phyloP scores from a whole-genome alignment of 768 basidiomycete genomes.

The Rhodotorula paludigena region DNA sequence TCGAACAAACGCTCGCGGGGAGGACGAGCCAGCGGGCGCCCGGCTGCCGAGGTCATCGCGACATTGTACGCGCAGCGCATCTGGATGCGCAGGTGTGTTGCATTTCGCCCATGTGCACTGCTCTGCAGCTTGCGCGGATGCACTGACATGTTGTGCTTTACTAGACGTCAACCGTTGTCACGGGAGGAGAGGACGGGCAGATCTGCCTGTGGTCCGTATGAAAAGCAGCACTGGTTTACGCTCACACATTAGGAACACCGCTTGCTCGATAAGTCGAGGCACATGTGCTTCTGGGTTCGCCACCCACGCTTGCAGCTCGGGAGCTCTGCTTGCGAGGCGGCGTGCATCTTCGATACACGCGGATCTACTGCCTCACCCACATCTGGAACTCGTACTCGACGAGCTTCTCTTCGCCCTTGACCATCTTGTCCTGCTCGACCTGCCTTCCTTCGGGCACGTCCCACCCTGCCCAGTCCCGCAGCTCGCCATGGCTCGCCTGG shows the following conservation, averaged over 20 bases:
- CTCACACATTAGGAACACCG: no score
- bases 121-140: neutral
- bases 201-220: slow-evolving; percentile 38
- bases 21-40: slow-evolving; percentile 23
- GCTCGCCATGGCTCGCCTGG: slow-evolving; percentile 58
- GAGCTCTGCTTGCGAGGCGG: no score
- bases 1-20: slow-evolving; percentile 35
- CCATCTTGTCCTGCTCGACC: slow-evolving; percentile 63
- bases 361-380: slow-evolving; percentile 71
- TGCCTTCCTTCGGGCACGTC: slow-evolving; percentile 69
- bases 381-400: slow-evolving; percentile 88
- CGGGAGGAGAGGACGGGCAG: slow-evolving; percentile 41
- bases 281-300: no score
- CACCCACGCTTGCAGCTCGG: no score
- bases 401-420: slow-evolving; percentile 64
- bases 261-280: no score
- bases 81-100: slow-evolving; percentile 27
- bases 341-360: no score
- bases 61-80: slow-evolving; percentile 39
- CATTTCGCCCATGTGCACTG: neutral
- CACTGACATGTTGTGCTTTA: no score
- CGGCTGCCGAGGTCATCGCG: slow-evolving; percentile 33
- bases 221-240: no score
- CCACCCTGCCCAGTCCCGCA: slow-evolving; percentile 73
- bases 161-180: slow-evolving; percentile 34